Percentiles rank a stretch among this genome's conserved stretches.
phyloP scores from a whole-genome alignment of 163 green algal species.

The Prototheca stagnorum region DNA sequence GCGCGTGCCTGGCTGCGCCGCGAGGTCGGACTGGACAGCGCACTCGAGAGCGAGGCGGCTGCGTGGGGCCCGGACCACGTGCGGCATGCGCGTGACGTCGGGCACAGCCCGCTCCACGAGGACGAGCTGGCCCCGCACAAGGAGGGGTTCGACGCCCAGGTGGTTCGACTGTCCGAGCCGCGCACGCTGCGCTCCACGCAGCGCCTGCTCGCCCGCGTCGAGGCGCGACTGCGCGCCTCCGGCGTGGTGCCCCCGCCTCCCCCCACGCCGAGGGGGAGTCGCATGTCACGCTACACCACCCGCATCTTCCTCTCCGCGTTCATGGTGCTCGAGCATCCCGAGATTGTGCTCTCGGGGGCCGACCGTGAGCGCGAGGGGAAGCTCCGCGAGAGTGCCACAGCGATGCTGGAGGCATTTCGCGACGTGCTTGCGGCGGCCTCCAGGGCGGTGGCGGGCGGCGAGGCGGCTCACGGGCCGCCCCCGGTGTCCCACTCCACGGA shows the following conservation, averaged over 20 bases:
- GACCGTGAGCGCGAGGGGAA: too few relatives aligned
- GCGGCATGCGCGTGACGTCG: background rate
- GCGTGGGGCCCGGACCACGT: background rate
- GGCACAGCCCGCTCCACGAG: background rate
- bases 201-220: background rate
- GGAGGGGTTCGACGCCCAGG: background rate
- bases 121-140: background rate
- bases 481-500: background rate
- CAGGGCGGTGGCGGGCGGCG: background rate
- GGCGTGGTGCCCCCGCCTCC: background rate
- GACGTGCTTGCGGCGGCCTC: too few relatives aligned
- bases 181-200: background rate
- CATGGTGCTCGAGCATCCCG: slow-evolving; percentile 64
- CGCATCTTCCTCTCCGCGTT: slow-evolving; percentile 71
- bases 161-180: background rate
- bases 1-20: background rate
- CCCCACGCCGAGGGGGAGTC: background rate
- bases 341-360: slow-evolving; percentile 8
- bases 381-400: too few relatives aligned
- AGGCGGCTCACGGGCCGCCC: background rate
- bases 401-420: too few relatives aligned
- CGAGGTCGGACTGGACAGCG: background rate
- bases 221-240: background rate
- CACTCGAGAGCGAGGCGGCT: background rate
- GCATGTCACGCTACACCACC: slow-evolving; percentile 45